These are phyloP conservation scores for Stropharia rugosoannulata DNA, from an alignment of 768 basidiomycete species.

Conservation along the genomic window DNA sequence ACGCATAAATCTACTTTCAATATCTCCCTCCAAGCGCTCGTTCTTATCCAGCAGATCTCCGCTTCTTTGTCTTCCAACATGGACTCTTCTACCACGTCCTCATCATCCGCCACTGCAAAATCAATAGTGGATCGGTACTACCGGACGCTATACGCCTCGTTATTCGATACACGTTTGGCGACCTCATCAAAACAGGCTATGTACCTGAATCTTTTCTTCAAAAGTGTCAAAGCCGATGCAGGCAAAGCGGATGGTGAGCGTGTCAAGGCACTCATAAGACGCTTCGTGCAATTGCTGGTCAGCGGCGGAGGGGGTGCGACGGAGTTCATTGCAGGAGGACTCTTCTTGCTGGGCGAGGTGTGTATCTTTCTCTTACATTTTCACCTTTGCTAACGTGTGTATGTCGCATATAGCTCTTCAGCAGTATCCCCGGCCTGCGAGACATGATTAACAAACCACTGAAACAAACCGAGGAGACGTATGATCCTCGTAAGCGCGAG, in stretches of 20 bases:
- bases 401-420: conserved; percentile 34
- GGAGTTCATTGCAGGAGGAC: conserved; percentile 86
- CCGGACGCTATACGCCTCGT: conserved; percentile 85
- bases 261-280: conserved; percentile 75
- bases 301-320: conserved; percentile 71
- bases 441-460: conserved; percentile 32
- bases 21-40: conserved; percentile 89
- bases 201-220: conserved; percentile 94
- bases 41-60: conserved; percentile 84
- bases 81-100: conserved; percentile 35
- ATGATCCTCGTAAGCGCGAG: conserved; percentile 90
- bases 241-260: conserved; percentile 41
- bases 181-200: conserved; percentile 92
- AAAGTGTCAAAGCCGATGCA: conserved; percentile 70
- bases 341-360: conserved; percentile 89
- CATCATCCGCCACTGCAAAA: conserved; percentile 37
- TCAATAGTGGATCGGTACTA: conserved; percentile 68
- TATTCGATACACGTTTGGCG: conserved; percentile 79
- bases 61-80: conserved; percentile 45
- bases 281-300: conserved; percentile 80
- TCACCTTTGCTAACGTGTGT: not conserved
- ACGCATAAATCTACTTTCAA: conserved; percentile 97
- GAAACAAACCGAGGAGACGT: conserved; percentile 35
- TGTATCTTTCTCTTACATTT: conserved; percentile 16
- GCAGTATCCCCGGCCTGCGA: conserved; percentile 40